Evolutionary conservation across 257 asterid genomes (phyloP).

Genomic region (Ballota nigra): DNA sequence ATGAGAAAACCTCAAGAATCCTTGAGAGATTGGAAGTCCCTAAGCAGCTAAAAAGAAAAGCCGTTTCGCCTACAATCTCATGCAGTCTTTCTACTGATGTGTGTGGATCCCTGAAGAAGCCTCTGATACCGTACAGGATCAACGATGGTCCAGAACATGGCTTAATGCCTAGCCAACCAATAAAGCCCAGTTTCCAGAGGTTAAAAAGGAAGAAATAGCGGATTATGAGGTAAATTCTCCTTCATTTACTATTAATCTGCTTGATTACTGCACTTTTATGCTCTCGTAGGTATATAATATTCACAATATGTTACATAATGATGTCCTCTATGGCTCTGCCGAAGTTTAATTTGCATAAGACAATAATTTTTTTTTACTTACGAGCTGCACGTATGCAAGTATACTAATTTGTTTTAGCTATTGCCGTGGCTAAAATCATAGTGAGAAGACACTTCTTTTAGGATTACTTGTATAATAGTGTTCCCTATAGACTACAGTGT

Average conservation of each 20-base stretch:
- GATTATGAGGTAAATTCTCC: slow-evolving; percentile 26
- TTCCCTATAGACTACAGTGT: neutral
- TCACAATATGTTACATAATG: neutral
- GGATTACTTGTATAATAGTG: neutral
- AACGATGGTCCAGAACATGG: slow-evolving; percentile 37
- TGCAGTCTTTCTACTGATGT: slow-evolving; percentile 39
- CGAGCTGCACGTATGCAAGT: neutral
- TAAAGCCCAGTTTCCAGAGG: slow-evolving; percentile 82
- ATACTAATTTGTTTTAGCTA: neutral
- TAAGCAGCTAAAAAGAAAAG: slow-evolving; percentile 66
- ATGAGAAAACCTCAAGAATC: slow-evolving; percentile 81
- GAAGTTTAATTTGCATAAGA: neutral
- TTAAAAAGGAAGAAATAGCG: slow-evolving; percentile 55
- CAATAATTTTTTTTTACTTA: neutral
- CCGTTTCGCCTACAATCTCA: slow-evolving; percentile 51
- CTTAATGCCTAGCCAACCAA: slow-evolving; percentile 52
- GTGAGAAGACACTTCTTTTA: neutral
- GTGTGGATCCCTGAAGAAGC: slow-evolving; percentile 56
- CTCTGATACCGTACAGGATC: slow-evolving; percentile 61
- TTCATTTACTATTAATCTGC: slow-evolving; percentile 12
- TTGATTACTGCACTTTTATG: neutral
- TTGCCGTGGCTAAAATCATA: neutral
- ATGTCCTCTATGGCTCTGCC: neutral
- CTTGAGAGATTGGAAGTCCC: slow-evolving; percentile 90
- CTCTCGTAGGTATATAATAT: neutral